phyloP scores from a whole-genome alignment of 2,329 filamentous ascomycete genomes.

The Epichloe hybrida region DNA sequence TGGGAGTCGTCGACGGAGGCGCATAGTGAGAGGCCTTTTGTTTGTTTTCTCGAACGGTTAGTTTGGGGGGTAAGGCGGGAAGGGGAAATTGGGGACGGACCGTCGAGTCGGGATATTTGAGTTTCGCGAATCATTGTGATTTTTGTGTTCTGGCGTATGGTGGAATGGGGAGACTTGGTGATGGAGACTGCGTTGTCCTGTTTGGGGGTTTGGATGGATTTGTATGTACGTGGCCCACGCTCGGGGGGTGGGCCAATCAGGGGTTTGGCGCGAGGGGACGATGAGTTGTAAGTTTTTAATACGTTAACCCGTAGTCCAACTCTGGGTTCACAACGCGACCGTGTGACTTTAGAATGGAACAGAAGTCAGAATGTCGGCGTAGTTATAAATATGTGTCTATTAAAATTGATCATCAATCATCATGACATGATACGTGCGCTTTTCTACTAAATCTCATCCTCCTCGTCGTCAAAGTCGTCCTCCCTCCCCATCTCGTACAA shows the following conservation, averaged over 20 bases:
- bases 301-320: no score
- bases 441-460: conserved; percentile 78
- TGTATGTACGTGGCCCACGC: neutral
- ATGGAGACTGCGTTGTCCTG: neutral
- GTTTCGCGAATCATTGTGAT: conserved; percentile 72
- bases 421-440: conserved; percentile 19
- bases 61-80: no score
- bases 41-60: no score
- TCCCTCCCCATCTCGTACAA: conserved; percentile 94
- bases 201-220: no score
- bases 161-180: neutral
- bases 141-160: neutral
- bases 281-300: neutral
- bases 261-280: neutral
- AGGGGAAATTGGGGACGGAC: conserved; percentile 28
- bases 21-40: conserved; percentile 76
- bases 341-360: no score
- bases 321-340: neutral
- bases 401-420: no score
- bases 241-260: conserved; percentile 9
- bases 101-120: conserved; percentile 86
- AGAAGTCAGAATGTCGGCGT: no score
- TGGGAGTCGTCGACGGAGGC: conserved; percentile 75
- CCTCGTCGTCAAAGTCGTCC: conserved; percentile 93
- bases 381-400: no score